Conservation (phyloP, 495 filamentous ascomycete genomes). For the Neurospora sp. region DNA sequence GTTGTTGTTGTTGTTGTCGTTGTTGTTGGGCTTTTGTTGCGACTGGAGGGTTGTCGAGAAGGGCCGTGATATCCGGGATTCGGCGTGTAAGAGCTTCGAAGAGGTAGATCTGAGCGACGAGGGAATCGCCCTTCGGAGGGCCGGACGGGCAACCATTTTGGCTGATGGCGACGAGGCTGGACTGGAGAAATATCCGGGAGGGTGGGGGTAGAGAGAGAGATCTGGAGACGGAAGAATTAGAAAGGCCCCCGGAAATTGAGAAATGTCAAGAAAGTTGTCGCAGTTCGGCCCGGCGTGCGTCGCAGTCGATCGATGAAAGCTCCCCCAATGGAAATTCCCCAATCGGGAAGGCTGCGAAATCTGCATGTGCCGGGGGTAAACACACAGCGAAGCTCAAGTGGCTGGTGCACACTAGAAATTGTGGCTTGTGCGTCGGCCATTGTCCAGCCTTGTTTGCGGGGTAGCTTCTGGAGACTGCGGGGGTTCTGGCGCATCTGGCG, state of each 20-base stretch:
- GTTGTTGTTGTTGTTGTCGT: slow-evolving; percentile 10
- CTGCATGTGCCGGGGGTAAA: background rate
- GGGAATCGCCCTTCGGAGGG: slow-evolving; percentile 16
- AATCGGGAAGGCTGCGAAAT: slow-evolving; percentile 1
- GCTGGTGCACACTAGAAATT: background rate
- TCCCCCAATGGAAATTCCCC: background rate
- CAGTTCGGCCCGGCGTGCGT: background rate
- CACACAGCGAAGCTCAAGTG: background rate
- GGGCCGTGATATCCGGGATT: slow-evolving; percentile 6
- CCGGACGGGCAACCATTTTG: slow-evolving; percentile 17
- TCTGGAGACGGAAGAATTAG: background rate
- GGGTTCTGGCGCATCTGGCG: background rate
- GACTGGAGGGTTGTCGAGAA: slow-evolving; percentile 14
- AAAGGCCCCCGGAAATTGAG: background rate
- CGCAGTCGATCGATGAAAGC: background rate
- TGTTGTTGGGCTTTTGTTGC: background rate
- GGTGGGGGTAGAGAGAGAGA: background rate
- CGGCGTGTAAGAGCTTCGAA: background rate
- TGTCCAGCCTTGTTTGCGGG: background rate
- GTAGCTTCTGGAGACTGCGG: background rate
- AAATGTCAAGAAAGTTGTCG: background rate
- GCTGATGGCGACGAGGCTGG: background rate
- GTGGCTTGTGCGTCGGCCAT: background rate
- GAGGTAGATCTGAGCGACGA: slow-evolving; percentile 2
- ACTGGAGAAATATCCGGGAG: background rate